phyloP scores from a whole-genome alignment of 2,329 filamentous ascomycete species.

The Trichoderma gracile region DNA sequence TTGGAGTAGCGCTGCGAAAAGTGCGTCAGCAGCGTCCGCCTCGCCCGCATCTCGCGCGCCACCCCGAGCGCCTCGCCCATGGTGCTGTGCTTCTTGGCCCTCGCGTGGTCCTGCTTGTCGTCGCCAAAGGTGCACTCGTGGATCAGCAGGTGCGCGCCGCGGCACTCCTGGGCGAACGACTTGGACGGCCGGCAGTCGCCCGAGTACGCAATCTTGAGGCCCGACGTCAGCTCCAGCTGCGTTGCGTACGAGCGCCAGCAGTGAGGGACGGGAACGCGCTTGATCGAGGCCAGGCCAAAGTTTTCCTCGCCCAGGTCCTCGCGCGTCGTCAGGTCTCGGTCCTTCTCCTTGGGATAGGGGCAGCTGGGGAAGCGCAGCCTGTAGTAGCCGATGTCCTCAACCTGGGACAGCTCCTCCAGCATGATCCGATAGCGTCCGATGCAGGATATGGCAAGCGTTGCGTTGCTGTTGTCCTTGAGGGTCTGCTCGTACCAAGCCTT shows the following conservation, averaged over 20 bases:
- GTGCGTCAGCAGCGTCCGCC: conserved; percentile 82
- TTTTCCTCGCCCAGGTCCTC: conserved; percentile 45
- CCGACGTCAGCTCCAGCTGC: conserved; percentile 73
- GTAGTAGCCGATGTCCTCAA: conserved; percentile 74
- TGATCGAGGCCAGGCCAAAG: conserved; percentile 66
- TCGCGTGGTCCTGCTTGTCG: conserved; percentile 73
- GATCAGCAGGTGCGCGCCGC: conserved; percentile 76
- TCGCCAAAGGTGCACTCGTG: conserved; percentile 98
- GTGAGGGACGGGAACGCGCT: conserved; percentile 70
- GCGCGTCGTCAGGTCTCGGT: conserved; percentile 39
- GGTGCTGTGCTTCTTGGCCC: conserved; percentile 88
- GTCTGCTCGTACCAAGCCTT: conserved; percentile 72
- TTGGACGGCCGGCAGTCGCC: conserved; percentile 85
- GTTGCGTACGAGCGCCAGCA: conserved; percentile 77
- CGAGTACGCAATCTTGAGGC: conserved; percentile 87
- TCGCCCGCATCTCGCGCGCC: conserved; percentile 75
- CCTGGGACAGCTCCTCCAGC: conserved; percentile 74
- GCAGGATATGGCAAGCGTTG: conserved; percentile 66
- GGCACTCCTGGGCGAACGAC: conserved; percentile 69
- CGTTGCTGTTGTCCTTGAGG: conserved; percentile 37
- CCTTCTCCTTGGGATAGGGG: conserved; percentile 27
- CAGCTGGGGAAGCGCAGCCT: conserved; percentile 45
- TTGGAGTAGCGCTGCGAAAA: conserved; percentile 95
- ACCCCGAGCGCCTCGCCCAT: conserved; percentile 81
- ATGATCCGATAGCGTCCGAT: conserved; percentile 71